phyloP scores from a whole-genome alignment of 352 stramenopile species.

The Globisporangium cederbergense region DNA sequence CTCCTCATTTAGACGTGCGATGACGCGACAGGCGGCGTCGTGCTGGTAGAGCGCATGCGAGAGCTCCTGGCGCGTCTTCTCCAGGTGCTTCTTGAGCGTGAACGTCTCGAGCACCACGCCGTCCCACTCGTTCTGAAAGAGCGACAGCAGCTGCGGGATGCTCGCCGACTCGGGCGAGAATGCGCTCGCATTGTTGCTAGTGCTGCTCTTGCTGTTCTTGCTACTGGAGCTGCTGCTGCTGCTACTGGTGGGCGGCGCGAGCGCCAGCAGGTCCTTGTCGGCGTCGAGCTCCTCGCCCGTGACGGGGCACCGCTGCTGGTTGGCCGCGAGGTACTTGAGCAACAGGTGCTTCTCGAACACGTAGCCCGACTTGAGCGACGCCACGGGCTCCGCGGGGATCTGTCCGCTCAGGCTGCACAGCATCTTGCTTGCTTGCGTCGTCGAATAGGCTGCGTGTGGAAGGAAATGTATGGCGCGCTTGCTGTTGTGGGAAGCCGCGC shows the following conservation, averaged over 20 bases:
- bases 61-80: constrained; percentile 94
- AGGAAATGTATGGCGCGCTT: not conserved
- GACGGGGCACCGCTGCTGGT: constrained; percentile 68
- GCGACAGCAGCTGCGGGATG: constrained; percentile 60
- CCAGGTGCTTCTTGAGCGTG: constrained; percentile 90
- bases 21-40: constrained; percentile 94
- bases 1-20: constrained; percentile 89
- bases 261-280: constrained; percentile 58
- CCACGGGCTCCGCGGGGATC: constrained; percentile 79
- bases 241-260: constrained; percentile 28
- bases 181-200: constrained; percentile 8
- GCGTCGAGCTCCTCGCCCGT: constrained; percentile 61
- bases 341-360: constrained; percentile 88
- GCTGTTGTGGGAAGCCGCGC: not conserved
- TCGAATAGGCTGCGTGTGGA: too few species aligned
- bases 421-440: constrained; percentile 27
- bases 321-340: constrained; percentile 74
- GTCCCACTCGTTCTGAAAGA: constrained; percentile 94
- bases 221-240: not conserved
- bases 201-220: constrained; percentile 1
- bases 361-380: constrained; percentile 78
- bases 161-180: constrained; percentile 44
- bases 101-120: constrained; percentile 94
- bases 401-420: constrained; percentile 82
- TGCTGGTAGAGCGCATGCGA: constrained; percentile 95